phyloP scores from a whole-genome alignment of 2,329 filamentous ascomycete species.

The Calonectria henricotiae region DNA sequence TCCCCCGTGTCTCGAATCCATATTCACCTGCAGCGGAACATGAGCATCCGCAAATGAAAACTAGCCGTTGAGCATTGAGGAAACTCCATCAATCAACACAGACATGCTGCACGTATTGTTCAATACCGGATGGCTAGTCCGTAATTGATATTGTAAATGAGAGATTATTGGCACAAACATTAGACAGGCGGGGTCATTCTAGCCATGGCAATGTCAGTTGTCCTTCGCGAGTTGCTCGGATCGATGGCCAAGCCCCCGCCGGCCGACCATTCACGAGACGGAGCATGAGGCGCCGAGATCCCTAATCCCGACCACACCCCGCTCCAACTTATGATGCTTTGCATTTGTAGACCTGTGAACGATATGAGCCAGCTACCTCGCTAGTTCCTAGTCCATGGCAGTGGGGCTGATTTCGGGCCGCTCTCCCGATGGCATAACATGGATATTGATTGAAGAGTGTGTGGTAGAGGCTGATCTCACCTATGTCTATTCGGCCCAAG shows the following conservation, averaged over 20 bases:
- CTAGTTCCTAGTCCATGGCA: neutral
- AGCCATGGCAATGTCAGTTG: neutral
- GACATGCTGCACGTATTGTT: neutral
- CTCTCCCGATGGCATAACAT: neutral
- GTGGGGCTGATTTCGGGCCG: neutral
- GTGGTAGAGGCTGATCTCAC: neutral
- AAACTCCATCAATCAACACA: constrained; percentile 34
- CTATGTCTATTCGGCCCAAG: neutral
- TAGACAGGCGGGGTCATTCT: constrained; percentile 5
- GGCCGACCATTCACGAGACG: neutral
- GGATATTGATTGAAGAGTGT: neutral
- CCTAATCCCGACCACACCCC: constrained; percentile 12
- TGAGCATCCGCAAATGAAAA: constrained; percentile 22
- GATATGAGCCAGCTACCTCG: neutral
- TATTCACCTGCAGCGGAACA: constrained; percentile 13
- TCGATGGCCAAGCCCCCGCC: neutral
- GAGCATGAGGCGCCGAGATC: constrained; percentile 11
- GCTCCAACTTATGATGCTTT: constrained; percentile 4
- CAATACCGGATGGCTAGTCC: constrained; percentile 9
- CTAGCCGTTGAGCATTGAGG: constrained; percentile 2
- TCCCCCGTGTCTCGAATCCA: neutral
- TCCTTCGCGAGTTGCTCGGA: neutral
- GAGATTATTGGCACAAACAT: neutral
- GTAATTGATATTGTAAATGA: neutral
- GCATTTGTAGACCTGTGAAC: constrained; percentile 6